phyloP scores from a whole-genome alignment of 441 rosid genomes.

The Erodium texanum region DNA sequence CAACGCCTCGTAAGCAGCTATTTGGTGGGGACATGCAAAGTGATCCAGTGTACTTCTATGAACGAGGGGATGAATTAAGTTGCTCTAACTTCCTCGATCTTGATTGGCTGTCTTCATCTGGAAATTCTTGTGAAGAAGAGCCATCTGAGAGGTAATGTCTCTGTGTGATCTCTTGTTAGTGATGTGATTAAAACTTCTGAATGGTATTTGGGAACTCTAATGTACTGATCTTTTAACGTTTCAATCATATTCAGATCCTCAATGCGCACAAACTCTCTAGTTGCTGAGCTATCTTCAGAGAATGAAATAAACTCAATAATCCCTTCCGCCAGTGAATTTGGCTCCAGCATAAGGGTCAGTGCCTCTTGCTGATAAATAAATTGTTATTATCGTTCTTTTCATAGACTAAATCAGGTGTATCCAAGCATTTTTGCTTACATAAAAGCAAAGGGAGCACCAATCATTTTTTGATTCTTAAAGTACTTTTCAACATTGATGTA shows the following conservation, averaged over 20 bases:
- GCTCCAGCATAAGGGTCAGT: constrained; percentile 62
- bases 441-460: no score
- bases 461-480: no score
- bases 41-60: constrained; percentile 49
- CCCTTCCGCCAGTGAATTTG: constrained; percentile 55
- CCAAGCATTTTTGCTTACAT: no score
- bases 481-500: no score
- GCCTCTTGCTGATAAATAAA: constrained; percentile 9
- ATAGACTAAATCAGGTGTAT: no score
- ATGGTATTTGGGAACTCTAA: background rate
- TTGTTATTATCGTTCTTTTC: background rate
- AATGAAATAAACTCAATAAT: constrained; percentile 54
- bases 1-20: constrained; percentile 21
- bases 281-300: constrained; percentile 45
- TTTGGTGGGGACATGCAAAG: constrained; percentile 18
- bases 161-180: no score
- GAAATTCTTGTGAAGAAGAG: constrained; percentile 88
- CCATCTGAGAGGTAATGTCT: constrained; percentile 51
- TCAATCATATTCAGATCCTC: constrained; percentile 44
- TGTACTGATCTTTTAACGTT: constrained; percentile 1
- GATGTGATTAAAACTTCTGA: background rate
- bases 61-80: constrained; percentile 47
- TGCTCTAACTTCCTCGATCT: constrained; percentile 68
- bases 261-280: constrained; percentile 35
- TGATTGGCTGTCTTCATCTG: constrained; percentile 92